phyloP scores from a whole-genome alignment of 495 filamentous ascomycete species.

The Tuber aestivum region DNA sequence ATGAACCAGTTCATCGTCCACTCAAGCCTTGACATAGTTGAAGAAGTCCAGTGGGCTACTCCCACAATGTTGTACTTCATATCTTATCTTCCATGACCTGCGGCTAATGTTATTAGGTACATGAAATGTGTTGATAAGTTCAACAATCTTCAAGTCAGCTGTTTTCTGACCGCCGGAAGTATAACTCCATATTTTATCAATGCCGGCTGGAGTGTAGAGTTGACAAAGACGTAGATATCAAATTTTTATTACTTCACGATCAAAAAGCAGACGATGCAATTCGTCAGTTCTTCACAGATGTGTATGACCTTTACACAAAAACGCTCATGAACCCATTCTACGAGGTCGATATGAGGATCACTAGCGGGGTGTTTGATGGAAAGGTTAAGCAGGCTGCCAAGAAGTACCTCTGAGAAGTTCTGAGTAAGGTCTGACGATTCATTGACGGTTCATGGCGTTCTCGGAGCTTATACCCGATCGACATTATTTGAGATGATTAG shows the following conservation, averaged over 20 bases:
- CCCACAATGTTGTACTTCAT: constrained; percentile 21
- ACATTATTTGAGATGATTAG: background rate
- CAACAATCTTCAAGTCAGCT: constrained; percentile 81
- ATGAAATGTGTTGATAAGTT: constrained; percentile 92
- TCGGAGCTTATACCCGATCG: background rate
- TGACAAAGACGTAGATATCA: constrained; percentile 49
- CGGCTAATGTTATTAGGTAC: constrained; percentile 57
- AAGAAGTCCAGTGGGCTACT: constrained; percentile 82
- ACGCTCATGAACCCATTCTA: constrained; percentile 98
- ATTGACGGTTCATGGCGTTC: constrained; percentile 1
- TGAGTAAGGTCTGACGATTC: background rate
- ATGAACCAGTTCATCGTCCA: constrained; percentile 98
- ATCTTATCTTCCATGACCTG: background rate
- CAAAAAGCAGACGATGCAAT: constrained; percentile 91
- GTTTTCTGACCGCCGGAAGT: constrained; percentile 77
- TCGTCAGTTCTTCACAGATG: constrained; percentile 83
- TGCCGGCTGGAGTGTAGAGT: background rate
- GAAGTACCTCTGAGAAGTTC: constrained; percentile 67
- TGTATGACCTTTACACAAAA: constrained; percentile 93
- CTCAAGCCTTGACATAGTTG: constrained; percentile 82
- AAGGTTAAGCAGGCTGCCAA: constrained; percentile 79
- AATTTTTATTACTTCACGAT: constrained; percentile 86
- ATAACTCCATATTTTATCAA: constrained; percentile 21
- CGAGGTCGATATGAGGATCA: constrained; percentile 69
- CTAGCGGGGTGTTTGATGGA: constrained; percentile 73